Conservation (phyloP, 83 land plant genomes). For the Picea abies region DNA sequence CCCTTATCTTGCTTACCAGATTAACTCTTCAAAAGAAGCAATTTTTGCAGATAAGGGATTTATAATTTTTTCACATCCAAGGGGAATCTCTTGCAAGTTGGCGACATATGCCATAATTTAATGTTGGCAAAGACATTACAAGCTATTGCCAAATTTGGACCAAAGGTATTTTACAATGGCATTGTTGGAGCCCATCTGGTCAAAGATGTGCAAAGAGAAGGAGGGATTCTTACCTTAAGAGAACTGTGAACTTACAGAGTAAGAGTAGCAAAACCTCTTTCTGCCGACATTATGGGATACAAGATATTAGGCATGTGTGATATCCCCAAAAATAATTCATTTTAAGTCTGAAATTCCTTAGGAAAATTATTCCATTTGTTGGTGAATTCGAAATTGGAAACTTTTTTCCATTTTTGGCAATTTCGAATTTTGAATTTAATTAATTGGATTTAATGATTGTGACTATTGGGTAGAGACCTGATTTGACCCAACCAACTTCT, state of each 20-base stretch:
- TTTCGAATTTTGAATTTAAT: too few relatives aligned
- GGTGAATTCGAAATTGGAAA: too few relatives aligned
- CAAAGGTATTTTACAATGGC: slow-evolving; percentile 73
- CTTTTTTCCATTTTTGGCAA: too few relatives aligned
- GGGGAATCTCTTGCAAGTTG: slow-evolving; percentile 55
- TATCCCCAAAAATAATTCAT: too few relatives aligned
- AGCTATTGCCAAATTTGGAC: slow-evolving; percentile 51
- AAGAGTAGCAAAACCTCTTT: slow-evolving; percentile 44
- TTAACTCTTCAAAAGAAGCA: slow-evolving; percentile 21
- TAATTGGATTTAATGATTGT: too few relatives aligned
- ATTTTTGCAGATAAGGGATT: slow-evolving; percentile 64
- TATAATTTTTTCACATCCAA: slow-evolving; percentile 45
- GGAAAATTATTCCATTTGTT: too few relatives aligned
- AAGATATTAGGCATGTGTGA: slow-evolving; percentile 70
- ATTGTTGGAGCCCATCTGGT: slow-evolving; percentile 54
- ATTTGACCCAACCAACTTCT: too few relatives aligned
- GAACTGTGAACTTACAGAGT: slow-evolving; percentile 65
- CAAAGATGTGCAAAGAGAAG: slow-evolving; percentile 49
- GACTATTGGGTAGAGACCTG: too few relatives aligned
- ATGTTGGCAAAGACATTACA: slow-evolving; percentile 53
- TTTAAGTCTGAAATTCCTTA: too few relatives aligned
- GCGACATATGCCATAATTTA: slow-evolving; percentile 50
- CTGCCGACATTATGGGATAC: slow-evolving; percentile 48
- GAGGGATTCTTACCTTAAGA: slow-evolving; percentile 65
- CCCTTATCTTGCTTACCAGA: slow-evolving; percentile 61